phyloP scores from a whole-genome alignment of 495 filamentous ascomycete genomes.

The Xylaria sp. region DNA sequence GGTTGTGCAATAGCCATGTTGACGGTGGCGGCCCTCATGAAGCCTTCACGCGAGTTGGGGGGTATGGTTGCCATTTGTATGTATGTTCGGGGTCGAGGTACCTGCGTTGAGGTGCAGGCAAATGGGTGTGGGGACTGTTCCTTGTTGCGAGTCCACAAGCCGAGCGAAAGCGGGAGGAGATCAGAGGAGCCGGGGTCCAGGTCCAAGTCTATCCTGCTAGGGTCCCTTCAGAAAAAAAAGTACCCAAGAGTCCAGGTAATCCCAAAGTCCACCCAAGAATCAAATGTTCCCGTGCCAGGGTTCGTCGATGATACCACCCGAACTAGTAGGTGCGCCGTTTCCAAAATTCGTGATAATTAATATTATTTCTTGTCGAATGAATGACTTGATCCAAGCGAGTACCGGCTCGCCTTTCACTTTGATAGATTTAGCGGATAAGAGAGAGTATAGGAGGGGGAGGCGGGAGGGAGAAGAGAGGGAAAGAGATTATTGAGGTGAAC shows the following conservation, averaged over 20 bases:
- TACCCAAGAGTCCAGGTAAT: slow-evolving; percentile 20
- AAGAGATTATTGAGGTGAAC: slow-evolving; percentile 45
- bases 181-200: slow-evolving; percentile 44
- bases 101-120: slow-evolving; percentile 51
- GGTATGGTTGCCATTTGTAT: slow-evolving; percentile 69
- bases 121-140: slow-evolving; percentile 46
- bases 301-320: slow-evolving; percentile 36
- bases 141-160: slow-evolving; percentile 45
- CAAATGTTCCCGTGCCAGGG: slow-evolving; percentile 38
- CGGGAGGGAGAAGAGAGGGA: slow-evolving; percentile 43
- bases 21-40: slow-evolving; percentile 59
- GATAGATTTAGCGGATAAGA: slow-evolving; percentile 44
- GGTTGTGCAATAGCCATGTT: slow-evolving; percentile 63
- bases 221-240: slow-evolving; percentile 38
- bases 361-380: slow-evolving; percentile 56
- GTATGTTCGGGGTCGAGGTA: slow-evolving; percentile 46
- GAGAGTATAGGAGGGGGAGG: slow-evolving; percentile 29
- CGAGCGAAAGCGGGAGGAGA: slow-evolving; percentile 55
- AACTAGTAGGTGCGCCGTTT: slow-evolving; percentile 28
- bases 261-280: slow-evolving; percentile 38
- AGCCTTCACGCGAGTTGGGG: slow-evolving; percentile 59
- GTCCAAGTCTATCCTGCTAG: slow-evolving; percentile 43
- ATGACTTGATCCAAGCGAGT: slow-evolving; percentile 61
- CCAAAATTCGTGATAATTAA: slow-evolving; percentile 44
- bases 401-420: slow-evolving; percentile 58